Evolutionary conservation across 2,329 filamentous ascomycete genomes (phyloP).

Genomic region (Zymoseptoria ardabiliae): DNA sequence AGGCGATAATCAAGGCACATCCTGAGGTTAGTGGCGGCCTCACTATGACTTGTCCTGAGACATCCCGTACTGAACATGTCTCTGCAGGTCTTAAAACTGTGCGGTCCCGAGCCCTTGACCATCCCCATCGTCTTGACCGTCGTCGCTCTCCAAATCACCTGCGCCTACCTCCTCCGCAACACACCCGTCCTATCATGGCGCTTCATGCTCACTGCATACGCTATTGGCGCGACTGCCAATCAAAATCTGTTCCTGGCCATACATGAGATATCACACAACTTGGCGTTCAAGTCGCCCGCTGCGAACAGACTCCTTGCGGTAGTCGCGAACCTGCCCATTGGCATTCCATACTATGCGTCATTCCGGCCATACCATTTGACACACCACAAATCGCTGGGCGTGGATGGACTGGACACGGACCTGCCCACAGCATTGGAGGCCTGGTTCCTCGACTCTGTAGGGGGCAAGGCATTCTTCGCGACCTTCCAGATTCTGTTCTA

Average conservation of each 20-base stretch:
- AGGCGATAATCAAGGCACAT: conserved; percentile 96
- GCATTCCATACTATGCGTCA: conserved; percentile 88
- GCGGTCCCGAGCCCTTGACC: conserved; percentile 88
- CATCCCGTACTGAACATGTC: background rate
- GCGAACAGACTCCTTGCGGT: conserved; percentile 84
- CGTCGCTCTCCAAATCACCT: conserved; percentile 70
- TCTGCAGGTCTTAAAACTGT: conserved; percentile 82
- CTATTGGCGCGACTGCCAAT: conserved; percentile 90
- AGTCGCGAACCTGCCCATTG: conserved; percentile 91
- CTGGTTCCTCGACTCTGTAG: conserved; percentile 84
- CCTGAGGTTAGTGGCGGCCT: conserved; percentile 60
- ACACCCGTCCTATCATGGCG: conserved; percentile 73
- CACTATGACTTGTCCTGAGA: background rate
- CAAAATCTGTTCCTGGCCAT: conserved; percentile 98
- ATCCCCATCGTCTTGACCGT: conserved; percentile 86
- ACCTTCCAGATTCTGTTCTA: conserved; percentile 99
- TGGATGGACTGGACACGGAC: conserved; percentile 92
- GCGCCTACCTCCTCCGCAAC: conserved; percentile 69
- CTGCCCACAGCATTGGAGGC: conserved; percentile 88
- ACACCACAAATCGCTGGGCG: conserved; percentile 96
- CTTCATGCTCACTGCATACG: conserved; percentile 81
- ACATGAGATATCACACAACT: conserved; percentile 96
- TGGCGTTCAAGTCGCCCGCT: conserved; percentile 75
- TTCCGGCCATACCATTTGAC: conserved; percentile 97
- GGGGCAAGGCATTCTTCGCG: conserved; percentile 97